Evolutionary conservation across 192 early-diverging fungal species (phyloP).

Genomic region (Coemansia sp.): DNA sequence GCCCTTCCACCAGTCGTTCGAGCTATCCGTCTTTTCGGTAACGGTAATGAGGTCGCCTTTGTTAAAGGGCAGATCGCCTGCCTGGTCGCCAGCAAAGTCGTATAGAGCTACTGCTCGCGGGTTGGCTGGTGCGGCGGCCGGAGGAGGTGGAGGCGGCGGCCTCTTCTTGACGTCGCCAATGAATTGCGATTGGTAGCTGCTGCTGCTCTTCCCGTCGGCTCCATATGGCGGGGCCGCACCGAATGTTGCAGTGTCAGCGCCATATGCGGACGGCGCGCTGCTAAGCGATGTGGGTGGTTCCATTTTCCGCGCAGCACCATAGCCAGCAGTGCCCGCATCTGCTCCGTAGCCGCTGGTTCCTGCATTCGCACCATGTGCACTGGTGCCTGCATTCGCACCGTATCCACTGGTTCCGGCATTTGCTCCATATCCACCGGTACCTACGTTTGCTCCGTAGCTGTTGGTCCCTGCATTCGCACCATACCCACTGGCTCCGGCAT

Average conservation of each 20-base stretch:
- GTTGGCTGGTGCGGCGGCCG: constrained; percentile 41
- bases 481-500: background rate
- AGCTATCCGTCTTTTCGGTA: constrained; percentile 61
- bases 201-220: background rate
- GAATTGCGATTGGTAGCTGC: constrained; percentile 19
- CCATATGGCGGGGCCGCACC: constrained; percentile 18
- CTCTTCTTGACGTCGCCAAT: constrained; percentile 21
- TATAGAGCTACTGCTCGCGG: constrained; percentile 71
- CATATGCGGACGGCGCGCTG: constrained; percentile 9
- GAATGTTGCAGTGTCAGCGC: constrained; percentile 6
- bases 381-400: constrained; percentile 9
- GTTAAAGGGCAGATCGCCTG: constrained; percentile 79
- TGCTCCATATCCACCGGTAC: background rate
- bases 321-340: background rate
- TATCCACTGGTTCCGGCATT: background rate
- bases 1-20: constrained; percentile 93
- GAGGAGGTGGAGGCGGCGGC: constrained; percentile 48
- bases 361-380: constrained; percentile 7
- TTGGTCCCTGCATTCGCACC: constrained; percentile 9
- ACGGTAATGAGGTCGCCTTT: constrained; percentile 85
- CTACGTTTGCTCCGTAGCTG: constrained; percentile 7
- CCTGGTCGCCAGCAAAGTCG: constrained; percentile 77
- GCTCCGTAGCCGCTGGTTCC: constrained; percentile 1
- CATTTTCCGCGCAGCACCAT: background rate
- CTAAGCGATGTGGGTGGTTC: background rate